phyloP scores from a whole-genome alignment of 2,329 filamentous ascomycete species.

The Aureobasidium zeae region DNA sequence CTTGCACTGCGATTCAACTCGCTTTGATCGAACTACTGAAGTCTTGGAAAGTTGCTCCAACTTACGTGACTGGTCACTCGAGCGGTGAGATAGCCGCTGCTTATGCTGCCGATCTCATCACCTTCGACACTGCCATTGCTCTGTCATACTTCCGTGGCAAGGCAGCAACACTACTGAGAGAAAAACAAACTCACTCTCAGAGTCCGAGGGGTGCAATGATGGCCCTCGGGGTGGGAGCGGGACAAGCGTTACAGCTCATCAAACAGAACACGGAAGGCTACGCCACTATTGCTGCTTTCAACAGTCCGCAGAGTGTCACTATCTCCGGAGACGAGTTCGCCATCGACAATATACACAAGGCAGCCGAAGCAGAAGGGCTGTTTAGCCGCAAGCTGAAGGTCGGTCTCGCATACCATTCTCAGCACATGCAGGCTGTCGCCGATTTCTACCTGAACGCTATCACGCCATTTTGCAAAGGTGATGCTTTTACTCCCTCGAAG shows the following conservation, averaged over 20 bases:
- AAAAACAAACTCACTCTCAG: not conserved
- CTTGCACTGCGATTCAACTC: conserved; percentile 48
- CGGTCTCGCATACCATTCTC: conserved; percentile 33
- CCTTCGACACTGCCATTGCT: conserved; percentile 16
- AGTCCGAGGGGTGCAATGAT: conserved; percentile 28
- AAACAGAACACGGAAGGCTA: conserved; percentile 4
- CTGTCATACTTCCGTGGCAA: conserved; percentile 23
- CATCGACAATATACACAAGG: conserved; percentile 26
- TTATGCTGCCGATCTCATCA: conserved; percentile 20
- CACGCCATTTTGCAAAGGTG: not conserved
- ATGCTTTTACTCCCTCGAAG: not conserved
- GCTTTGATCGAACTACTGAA: conserved; percentile 35
- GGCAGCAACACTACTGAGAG: conserved; percentile 1
- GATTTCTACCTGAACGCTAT: not conserved
- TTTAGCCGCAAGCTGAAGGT: conserved; percentile 36
- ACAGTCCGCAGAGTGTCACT: conserved; percentile 36
- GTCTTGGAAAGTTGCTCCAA: conserved; percentile 20
- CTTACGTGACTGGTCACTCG: conserved; percentile 25
- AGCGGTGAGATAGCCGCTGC: conserved; percentile 29
- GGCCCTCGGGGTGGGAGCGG: conserved; percentile 22
- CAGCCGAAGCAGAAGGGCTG: not conserved
- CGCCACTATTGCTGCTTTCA: conserved; percentile 24
- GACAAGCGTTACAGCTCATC: conserved; percentile 18
- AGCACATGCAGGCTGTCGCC: not conserved
- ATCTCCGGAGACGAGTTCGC: conserved; percentile 36